Percentiles rank a stretch among this genome's conserved stretches.
Evolutionary conservation across 345 rosid species (phyloP).

Genomic region (Rhodamnia rubescens): DNA sequence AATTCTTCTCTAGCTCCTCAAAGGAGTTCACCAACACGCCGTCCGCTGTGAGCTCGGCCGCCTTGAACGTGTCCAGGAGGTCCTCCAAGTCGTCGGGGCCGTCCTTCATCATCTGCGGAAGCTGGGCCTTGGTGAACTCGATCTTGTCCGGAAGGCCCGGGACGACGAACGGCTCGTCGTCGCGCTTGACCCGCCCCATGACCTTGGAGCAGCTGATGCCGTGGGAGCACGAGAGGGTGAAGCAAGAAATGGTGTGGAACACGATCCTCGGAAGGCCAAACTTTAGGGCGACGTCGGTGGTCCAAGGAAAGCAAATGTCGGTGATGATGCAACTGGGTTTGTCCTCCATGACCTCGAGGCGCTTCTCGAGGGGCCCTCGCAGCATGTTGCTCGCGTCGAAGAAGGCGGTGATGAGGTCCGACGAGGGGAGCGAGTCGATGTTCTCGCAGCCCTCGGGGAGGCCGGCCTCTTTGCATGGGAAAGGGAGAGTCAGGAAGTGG

Average conservation of each 20-base stretch:
- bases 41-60: conserved; percentile 20
- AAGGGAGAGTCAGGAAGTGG: not conserved
- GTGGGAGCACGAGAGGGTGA: conserved; percentile 14
- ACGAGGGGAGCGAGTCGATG: conserved; percentile 18
- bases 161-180: conserved; percentile 5
- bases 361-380: conserved; percentile 1
- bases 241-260: conserved; percentile 19
- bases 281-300: conserved; percentile 2
- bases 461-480: conserved; percentile 16
- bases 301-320: conserved; percentile 23
- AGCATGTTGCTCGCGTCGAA: conserved; percentile 10
- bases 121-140: conserved; percentile 9
- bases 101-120: not conserved
- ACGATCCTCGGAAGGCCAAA: conserved; percentile 15
- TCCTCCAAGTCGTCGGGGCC: not conserved
- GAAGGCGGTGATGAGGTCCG: not conserved
- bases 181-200: not conserved
- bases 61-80: conserved; percentile 5
- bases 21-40: conserved; percentile 27
- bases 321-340: conserved; percentile 15
- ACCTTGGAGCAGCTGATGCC: not conserved
- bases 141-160: conserved; percentile 13
- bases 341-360: not conserved
- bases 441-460: conserved; percentile 22
- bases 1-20: conserved; percentile 19